Conservation (phyloP, 2,329 filamentous ascomycete species). For the Didymella pinodella region DNA sequence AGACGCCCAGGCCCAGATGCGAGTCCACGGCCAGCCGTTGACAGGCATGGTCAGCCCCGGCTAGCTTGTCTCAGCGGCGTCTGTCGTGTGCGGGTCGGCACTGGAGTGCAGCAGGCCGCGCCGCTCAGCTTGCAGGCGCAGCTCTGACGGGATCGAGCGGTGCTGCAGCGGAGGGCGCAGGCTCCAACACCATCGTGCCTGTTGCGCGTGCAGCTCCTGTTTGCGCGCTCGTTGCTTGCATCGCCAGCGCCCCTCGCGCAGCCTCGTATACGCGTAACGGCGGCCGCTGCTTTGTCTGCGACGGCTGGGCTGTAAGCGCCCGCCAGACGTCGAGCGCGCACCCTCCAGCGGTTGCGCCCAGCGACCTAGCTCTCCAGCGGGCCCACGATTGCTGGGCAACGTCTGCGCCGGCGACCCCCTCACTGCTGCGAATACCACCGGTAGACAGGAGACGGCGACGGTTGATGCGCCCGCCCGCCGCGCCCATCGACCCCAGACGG, state of each 20-base stretch:
- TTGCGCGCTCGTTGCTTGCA: not conserved
- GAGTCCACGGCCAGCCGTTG: not conserved
- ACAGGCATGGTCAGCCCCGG: conserved; percentile 10
- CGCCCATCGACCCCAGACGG: conserved; percentile 8
- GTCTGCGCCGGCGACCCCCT: not conserved
- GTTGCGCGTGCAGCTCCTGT: not conserved
- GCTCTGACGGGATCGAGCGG: not conserved
- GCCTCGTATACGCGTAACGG: conserved; percentile 9
- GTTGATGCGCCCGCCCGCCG: conserved; percentile 12
- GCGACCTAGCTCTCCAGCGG: not conserved
- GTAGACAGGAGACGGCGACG: not conserved
- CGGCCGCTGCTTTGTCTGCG: conserved; percentile 10
- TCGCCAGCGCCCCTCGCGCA: not conserved
- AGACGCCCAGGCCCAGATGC: not conserved
- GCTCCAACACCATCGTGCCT: conserved; percentile 3
- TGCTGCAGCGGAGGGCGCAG: conserved; percentile 5
- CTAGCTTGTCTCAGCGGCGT: conserved; percentile 15
- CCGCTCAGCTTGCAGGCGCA: not conserved
- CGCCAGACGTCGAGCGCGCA: conserved; percentile 5
- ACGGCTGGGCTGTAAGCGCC: conserved; percentile 15
- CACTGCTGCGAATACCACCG: not conserved
- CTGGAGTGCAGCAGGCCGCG: conserved; percentile 7
- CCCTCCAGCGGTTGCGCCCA: not conserved
- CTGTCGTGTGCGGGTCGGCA: conserved; percentile 5
- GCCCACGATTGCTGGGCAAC: not conserved